Evolutionary conservation across 495 filamentous ascomycete species (phyloP).

Genomic region (Aspergillus kassunensis): DNA sequence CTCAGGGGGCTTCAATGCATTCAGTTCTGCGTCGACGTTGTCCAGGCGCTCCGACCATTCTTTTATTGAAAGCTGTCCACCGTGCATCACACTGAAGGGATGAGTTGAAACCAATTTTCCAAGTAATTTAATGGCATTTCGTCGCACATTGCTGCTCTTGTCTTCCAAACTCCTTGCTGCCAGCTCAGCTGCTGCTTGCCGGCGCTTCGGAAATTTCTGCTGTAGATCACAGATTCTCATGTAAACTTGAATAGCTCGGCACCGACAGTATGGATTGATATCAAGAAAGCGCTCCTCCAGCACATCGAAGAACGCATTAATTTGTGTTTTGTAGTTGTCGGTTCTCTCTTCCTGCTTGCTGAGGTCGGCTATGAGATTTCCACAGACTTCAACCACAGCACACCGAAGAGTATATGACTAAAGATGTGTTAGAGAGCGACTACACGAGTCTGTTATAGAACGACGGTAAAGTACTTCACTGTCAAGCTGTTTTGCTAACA

Average conservation of each 20-base stretch:
- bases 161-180: conserved; percentile 88
- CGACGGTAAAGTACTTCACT: conserved; percentile 64
- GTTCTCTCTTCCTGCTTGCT: conserved; percentile 85
- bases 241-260: conserved; percentile 88
- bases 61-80: conserved; percentile 73
- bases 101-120: conserved; percentile 85
- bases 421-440: conserved; percentile 17
- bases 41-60: conserved; percentile 82
- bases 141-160: conserved; percentile 94
- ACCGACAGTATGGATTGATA: conserved; percentile 94
- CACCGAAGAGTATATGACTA: conserved; percentile 91
- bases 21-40: conserved; percentile 74
- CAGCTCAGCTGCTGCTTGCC: conserved; percentile 80
- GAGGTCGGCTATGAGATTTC: conserved; percentile 89
- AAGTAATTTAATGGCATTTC: conserved; percentile 91
- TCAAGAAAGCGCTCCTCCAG: conserved; percentile 95
- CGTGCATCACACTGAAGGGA: conserved; percentile 88
- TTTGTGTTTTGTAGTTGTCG: conserved; percentile 87
- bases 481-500: conserved; percentile 88
- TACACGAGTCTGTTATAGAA: neutral
- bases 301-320: conserved; percentile 95
- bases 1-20: conserved; percentile 71
- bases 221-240: conserved; percentile 87
- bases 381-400: conserved; percentile 94
- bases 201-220: conserved; percentile 88